Conservation (phyloP, 257 asterid species). For the Primulina tabacum region DNA sequence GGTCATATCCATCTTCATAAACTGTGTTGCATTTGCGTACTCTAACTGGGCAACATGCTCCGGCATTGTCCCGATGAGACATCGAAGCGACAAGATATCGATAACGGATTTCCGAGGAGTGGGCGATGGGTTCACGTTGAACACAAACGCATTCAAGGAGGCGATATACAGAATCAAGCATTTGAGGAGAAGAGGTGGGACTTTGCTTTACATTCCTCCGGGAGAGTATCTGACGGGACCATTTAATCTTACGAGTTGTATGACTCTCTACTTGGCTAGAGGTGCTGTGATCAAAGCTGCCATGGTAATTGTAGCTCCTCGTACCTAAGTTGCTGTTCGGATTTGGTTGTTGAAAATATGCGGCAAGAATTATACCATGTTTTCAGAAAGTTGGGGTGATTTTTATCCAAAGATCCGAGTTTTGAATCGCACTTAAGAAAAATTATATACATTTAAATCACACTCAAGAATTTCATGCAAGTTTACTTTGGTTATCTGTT, state of each 20-base stretch:
- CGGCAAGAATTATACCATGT: too few relatives aligned
- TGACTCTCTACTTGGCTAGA: conserved; percentile 85
- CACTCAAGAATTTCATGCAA: too few relatives aligned
- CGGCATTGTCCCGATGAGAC: conserved; percentile 76
- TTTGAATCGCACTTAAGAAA: too few relatives aligned
- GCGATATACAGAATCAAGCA: conserved; percentile 80
- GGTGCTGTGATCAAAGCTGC: conserved; percentile 87
- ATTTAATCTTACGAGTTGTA: conserved; percentile 79
- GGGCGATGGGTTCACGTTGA: conserved; percentile 79
- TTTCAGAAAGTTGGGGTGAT: too few relatives aligned
- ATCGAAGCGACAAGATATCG: conserved; percentile 73
- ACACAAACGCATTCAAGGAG: conserved; percentile 76
- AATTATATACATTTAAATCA: too few relatives aligned
- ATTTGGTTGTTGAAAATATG: too few relatives aligned
- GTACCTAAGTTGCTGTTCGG: too few relatives aligned
- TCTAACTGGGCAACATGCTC: conserved; percentile 65
- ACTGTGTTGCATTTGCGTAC: conserved; percentile 29
- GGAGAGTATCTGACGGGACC: conserved; percentile 84
- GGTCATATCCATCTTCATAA: conserved; percentile 22
- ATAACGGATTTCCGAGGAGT: conserved; percentile 79
- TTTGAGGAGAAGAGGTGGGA: conserved; percentile 80
- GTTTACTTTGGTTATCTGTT: too few relatives aligned
- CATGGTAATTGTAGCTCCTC: conserved; percentile 38
- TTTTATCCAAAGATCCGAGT: too few relatives aligned
- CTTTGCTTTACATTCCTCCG: conserved; percentile 82